Evolutionary conservation across 441 rosid genomes (phyloP), one percentile per base, ranked within the genome.

Genomic region (Hypseocharis bilobata): DNA sequence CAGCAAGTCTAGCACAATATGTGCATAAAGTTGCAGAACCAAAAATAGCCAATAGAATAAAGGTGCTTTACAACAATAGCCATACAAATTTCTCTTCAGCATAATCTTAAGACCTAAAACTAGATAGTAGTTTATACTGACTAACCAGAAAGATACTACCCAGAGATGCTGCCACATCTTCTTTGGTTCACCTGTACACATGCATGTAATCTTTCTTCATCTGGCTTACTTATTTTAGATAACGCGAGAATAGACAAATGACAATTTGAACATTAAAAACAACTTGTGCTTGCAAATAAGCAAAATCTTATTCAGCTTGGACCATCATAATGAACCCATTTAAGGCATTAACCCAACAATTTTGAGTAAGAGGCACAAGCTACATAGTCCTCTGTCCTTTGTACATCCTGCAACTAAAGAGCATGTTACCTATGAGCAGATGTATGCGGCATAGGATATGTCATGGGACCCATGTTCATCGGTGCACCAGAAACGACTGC

Each of bases 401-500:
- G 82, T 81, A 84, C 80, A 82, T 28, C 76, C 66, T 74, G 68
- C 66, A 77, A 63, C 75, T 63, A 74, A 45, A 62, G 36, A 65
- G 40, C 62, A 51, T 27, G 74, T 85, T 78, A 88, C 89, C 96
- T 86, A 76, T 88, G 98, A 74, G 88, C 82, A 7, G 86, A 81
- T 60, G 91, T 75, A 28, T 79, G 90, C 0, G 92, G 89, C 87
- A 90, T 80, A 1, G 86, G 82, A 74, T 90, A 93, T 0, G 89
- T 72, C 77, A 84, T 78, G 14, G 85, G 83, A 78, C 81, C 82
- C 78, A 89, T 71, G 68, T 74, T 89, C 91, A 88, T 77, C 11
- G 93, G 85, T 28, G 95, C 96, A 67, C 88, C 88, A 23, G 91
- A 85, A 74, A 92, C 91, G 67, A 84, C 78, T n/a, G 82, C 74